Evolutionary conservation across 176 grass and related monocot species (phyloP), one percentile per base, ranked within the genome.

Genomic region (Zizania latifolia): DNA sequence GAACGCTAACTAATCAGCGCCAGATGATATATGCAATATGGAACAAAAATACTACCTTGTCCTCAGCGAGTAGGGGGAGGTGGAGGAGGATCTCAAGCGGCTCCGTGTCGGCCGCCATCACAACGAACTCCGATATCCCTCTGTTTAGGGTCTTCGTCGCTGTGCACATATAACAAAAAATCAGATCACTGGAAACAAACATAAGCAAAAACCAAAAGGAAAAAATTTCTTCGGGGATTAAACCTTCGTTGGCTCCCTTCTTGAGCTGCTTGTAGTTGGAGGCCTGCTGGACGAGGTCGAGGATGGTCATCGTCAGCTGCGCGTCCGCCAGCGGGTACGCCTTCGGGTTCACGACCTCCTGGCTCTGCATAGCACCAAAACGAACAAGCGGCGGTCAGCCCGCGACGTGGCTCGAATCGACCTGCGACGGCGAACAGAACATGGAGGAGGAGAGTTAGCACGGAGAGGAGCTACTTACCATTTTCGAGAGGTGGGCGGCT

Each of bases 251-350:
- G 40, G 92, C 92, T 16, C 92, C 92, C 82, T 94, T 91, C 85
- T 88, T 94, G 43, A 94, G 88, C 74, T 94, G 92, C 88, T 86
- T 94, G 82, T 90, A 94, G 86, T 94, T 91, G 65, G 88, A 66
- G 10, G 92, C 92, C 58, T 90, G 88, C 74, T 94, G 92, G 67
- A 94, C 68, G 48, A 91, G 72, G 56, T 94, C 92, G 61, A 94
- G 74, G 48, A 94, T 94, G 28, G 76, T 81, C 56, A 82, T 71
- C 29, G 92, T 86, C 64, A 94, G 79, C 88, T 91, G 88, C 36
- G 85, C 76, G 57, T 94, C 92, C 41, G 92, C 92, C 76, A 94
- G 75, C 70, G 92, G 92, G 53, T 94, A 94, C 19, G 92, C 92
- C 79, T 94, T 94, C 4, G 92, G 92, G 81, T 94, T 94, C 60